Percentiles rank a stretch among this genome's conserved stretches.
phyloP scores from a whole-genome alignment of 495 filamentous ascomycete genomes.

The Ramalina peruviana region DNA sequence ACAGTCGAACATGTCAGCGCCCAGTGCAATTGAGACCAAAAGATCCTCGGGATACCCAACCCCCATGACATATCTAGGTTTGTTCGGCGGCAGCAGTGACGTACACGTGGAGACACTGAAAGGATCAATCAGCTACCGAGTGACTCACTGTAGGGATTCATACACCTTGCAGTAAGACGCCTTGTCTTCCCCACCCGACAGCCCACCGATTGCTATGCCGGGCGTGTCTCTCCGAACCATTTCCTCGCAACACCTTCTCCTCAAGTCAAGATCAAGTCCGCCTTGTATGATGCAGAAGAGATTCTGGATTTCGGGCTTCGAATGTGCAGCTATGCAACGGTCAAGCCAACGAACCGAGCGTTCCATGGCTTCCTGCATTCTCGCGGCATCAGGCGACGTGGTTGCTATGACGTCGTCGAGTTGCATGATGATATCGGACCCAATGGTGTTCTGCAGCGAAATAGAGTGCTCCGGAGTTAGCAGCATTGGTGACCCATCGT shows the following conservation, averaged over 20 bases:
- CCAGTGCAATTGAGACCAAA: slow-evolving; percentile 78
- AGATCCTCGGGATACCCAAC: slow-evolving; percentile 94
- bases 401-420: slow-evolving; percentile 95
- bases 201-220: slow-evolving; percentile 88
- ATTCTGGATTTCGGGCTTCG: slow-evolving; percentile 72
- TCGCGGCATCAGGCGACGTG: slow-evolving; percentile 70
- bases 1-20: slow-evolving; percentile 99
- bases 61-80: slow-evolving; percentile 96
- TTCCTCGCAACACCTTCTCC: slow-evolving; percentile 66
- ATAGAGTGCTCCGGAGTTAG: slow-evolving; percentile 97
- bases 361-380: slow-evolving; percentile 91
- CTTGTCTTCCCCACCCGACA: slow-evolving; percentile 75
- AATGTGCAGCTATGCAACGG: slow-evolving; percentile 84
- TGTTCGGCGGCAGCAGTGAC: slow-evolving; percentile 65
- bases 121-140: neutral
- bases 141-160: slow-evolving; percentile 5
- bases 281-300: slow-evolving; percentile 99
- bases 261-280: slow-evolving; percentile 80
- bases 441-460: slow-evolving; percentile 88
- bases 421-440: slow-evolving; percentile 98
- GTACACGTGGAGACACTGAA: slow-evolving; percentile 74
- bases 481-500: slow-evolving; percentile 93
- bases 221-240: slow-evolving; percentile 90
- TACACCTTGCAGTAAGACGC: slow-evolving; percentile 47
- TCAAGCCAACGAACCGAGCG: slow-evolving; percentile 98